A percentile compares a stretch with the other conserved stretches of the same genome.
Conservation (phyloP, 2,329 filamentous ascomycete genomes). For the Arthrinium phaeospermum region DNA sequence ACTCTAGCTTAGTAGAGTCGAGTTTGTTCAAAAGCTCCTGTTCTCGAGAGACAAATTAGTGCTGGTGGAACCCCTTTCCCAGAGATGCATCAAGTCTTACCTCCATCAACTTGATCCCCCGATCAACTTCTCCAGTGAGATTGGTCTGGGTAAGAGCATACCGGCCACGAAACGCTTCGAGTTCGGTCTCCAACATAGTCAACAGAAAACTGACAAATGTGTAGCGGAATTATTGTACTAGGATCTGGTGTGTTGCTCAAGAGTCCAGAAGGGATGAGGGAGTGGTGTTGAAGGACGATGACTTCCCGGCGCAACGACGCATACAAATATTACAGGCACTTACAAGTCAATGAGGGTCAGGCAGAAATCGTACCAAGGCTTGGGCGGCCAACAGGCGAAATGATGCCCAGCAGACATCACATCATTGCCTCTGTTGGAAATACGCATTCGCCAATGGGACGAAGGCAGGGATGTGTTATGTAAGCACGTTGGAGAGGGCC, state of each 20-base stretch:
- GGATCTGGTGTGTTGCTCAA: not conserved
- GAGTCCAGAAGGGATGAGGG: too few species aligned
- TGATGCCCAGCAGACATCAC: too few species aligned
- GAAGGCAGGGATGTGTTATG: too few species aligned
- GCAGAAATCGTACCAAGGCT: not conserved
- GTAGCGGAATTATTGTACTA: not conserved
- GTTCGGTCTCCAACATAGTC: not conserved
- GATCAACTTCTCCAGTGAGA: not conserved
- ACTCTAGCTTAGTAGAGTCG: not conserved
- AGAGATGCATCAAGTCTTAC: not conserved
- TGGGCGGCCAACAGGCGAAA: not conserved
- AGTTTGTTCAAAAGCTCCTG: slow-evolving; percentile 9
- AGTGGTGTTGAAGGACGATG: too few species aligned
- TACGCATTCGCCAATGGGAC: too few species aligned
- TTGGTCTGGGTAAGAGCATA: not conserved
- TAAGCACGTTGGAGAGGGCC: too few species aligned
- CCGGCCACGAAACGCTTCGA: not conserved
- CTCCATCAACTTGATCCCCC: not conserved
- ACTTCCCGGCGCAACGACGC: too few species aligned
- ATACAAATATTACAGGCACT: too few species aligned
- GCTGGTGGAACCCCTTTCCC: not conserved
- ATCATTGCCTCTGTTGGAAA: too few species aligned
- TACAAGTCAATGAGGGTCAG: not conserved
- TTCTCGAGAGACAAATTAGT: not conserved
- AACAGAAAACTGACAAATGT: not conserved